These are phyloP conservation scores for Arthrocladium fulminans DNA, from an alignment of 2,329 filamentous ascomycete species.

Conservation along the genomic window DNA sequence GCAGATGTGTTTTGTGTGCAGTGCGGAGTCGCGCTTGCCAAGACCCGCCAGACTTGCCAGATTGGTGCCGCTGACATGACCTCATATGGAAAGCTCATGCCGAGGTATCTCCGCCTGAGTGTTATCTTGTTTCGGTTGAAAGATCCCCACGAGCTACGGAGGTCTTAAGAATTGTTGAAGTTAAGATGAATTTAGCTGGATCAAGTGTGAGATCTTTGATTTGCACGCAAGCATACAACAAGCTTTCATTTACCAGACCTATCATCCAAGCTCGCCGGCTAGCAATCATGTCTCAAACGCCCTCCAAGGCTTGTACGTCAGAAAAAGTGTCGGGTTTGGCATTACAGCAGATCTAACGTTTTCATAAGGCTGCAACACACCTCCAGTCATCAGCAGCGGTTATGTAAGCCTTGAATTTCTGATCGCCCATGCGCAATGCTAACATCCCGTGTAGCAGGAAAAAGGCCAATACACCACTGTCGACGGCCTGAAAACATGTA, in stretches of 20 bases:
- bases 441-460: neutral
- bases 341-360: neutral
- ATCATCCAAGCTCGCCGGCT: neutral
- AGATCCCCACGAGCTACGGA: neutral
- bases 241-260: neutral
- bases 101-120: neutral
- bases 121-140: neutral
- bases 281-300: conserved; percentile 9
- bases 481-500: conserved; percentile 52
- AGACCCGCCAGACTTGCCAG: neutral
- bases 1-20: neutral
- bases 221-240: neutral
- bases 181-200: conserved; percentile 1
- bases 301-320: conserved; percentile 7
- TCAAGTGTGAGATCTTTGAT: neutral
- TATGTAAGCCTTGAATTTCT: neutral
- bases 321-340: neutral
- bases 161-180: neutral
- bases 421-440: neutral
- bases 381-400: conserved; percentile 5
- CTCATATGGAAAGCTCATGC: neutral
- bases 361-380: conserved; percentile 4
- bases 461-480: conserved; percentile 53
- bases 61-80: neutral
- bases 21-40: conserved; percentile 1